Conservation (phyloP, 768 basidiomycete species). For the Suillus occidentalis region DNA sequence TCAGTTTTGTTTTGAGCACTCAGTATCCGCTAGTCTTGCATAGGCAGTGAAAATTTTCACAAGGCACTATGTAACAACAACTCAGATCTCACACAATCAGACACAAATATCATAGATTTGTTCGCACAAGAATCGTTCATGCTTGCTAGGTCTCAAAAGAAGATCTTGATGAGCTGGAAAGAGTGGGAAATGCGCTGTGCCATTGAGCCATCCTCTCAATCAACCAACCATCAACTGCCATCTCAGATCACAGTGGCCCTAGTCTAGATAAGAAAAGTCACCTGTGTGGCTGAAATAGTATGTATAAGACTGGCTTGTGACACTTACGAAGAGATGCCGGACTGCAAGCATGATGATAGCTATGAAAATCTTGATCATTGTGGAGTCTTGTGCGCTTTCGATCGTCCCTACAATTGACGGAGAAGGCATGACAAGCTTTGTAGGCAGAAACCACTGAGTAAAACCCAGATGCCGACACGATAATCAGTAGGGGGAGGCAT, state of each 20-base stretch:
- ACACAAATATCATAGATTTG: conserved; percentile 15
- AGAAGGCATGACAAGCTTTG: neutral
- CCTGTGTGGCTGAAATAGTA: neutral
- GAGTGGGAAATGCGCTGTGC: conserved; percentile 1
- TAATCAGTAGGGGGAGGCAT: neutral
- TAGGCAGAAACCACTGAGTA: neutral
- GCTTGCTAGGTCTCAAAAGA: neutral
- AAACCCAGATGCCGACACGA: neutral
- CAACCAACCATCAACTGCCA: conserved; percentile 3
- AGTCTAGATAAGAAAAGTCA: neutral
- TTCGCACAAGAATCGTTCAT: conserved; percentile 8
- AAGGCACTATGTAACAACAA: conserved; percentile 1
- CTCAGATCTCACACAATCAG: conserved; percentile 21
- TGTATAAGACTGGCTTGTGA: neutral
- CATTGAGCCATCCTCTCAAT: neutral
- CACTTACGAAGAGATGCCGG: neutral
- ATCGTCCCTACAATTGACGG: neutral
- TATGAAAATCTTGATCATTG: neutral
- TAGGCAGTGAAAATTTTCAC: conserved; percentile 15
- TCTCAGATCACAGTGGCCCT: neutral
- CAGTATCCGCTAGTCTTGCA: neutral
- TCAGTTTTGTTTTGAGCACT: neutral
- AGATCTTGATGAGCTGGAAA: neutral
- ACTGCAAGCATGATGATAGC: neutral
- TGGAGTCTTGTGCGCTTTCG: neutral